Percentiles rank a stretch among this genome's conserved stretches.
phyloP scores from a whole-genome alignment of 2,329 filamentous ascomycete species.

The Ophiostoma himal-ulmi region DNA sequence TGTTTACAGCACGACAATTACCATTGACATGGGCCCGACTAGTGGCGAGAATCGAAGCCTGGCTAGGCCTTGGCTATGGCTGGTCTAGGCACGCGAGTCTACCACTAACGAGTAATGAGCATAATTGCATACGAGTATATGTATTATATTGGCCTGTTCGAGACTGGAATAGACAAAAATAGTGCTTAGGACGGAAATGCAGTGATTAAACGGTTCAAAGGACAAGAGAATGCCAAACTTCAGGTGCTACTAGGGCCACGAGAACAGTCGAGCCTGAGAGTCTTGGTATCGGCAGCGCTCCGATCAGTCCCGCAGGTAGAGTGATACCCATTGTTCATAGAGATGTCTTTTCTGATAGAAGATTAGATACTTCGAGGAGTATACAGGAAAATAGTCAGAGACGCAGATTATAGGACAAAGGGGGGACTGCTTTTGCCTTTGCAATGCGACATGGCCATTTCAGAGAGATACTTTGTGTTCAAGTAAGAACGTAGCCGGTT shows the following conservation, averaged over 20 bases:
- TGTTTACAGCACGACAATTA: background rate
- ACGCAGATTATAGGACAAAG: too few species aligned
- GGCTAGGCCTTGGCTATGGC: constrained; percentile 7
- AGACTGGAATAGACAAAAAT: background rate
- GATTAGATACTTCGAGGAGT: background rate
- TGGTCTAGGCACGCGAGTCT: constrained; percentile 2
- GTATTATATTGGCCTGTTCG: background rate
- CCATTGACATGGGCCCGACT: background rate
- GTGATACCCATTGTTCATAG: background rate
- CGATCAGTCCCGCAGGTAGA: constrained; percentile 10
- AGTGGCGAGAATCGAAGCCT: constrained; percentile 9
- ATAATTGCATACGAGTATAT: background rate
- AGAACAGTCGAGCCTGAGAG: constrained; percentile 6
- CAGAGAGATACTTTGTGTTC: background rate
- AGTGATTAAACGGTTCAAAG: background rate
- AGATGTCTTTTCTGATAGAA: background rate
- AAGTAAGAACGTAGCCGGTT: background rate
- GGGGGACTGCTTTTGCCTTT: background rate
- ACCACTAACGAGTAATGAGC: constrained; percentile 2
- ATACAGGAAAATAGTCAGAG: background rate
- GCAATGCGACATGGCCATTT: background rate
- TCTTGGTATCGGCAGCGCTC: constrained; percentile 13
- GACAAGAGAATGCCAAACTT: background rate
- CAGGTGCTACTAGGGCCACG: background rate
- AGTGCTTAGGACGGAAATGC: background rate